Evolutionary conservation across 305 asterid genomes (phyloP).

Genomic region (Salvia sclarea): DNA sequence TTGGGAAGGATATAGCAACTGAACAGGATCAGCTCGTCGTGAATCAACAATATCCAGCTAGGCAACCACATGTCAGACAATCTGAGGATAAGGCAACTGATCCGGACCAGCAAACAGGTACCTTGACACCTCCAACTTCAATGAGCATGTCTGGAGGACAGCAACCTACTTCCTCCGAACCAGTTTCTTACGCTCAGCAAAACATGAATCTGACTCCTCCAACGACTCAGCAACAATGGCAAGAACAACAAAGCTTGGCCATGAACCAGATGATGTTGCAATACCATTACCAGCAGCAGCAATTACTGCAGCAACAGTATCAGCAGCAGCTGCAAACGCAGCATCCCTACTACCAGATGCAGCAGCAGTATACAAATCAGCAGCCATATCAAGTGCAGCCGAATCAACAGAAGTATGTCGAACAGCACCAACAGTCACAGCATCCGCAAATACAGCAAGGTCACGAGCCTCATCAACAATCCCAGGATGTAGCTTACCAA

Average conservation of each 20-base stretch:
- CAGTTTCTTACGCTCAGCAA: slow-evolving; percentile 45
- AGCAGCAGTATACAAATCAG: slow-evolving; percentile 46
- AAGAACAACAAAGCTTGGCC: slow-evolving; percentile 37
- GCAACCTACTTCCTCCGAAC: slow-evolving; percentile 36
- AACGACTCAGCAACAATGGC: slow-evolving; percentile 41
- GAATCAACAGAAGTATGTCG: not conserved
- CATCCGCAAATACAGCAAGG: slow-evolving; percentile 38
- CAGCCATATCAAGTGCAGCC: slow-evolving; percentile 44
- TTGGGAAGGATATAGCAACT: slow-evolving; percentile 32
- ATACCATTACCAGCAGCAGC: slow-evolving; percentile 69
- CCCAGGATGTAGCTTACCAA: slow-evolving; percentile 45
- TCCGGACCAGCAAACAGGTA: slow-evolving; percentile 30
- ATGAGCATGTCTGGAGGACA: slow-evolving; percentile 33
- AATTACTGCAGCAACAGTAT: slow-evolving; percentile 52
- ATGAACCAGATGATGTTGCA: slow-evolving; percentile 55
- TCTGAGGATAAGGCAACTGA: slow-evolving; percentile 32
- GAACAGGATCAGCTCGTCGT: slow-evolving; percentile 26
- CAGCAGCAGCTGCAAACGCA: slow-evolving; percentile 49
- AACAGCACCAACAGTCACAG: slow-evolving; percentile 40
- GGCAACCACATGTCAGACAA: slow-evolving; percentile 25
- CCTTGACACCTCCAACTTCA: slow-evolving; percentile 36
- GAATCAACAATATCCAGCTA: slow-evolving; percentile 26
- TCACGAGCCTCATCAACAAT: slow-evolving; percentile 38
- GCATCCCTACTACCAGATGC: slow-evolving; percentile 44
- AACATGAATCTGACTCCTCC: slow-evolving; percentile 29